Percentiles rank a stretch among this genome's conserved stretches.
phyloP scores from a whole-genome alignment of 768 basidiomycete genomes.

The Tylopilus felleus region DNA sequence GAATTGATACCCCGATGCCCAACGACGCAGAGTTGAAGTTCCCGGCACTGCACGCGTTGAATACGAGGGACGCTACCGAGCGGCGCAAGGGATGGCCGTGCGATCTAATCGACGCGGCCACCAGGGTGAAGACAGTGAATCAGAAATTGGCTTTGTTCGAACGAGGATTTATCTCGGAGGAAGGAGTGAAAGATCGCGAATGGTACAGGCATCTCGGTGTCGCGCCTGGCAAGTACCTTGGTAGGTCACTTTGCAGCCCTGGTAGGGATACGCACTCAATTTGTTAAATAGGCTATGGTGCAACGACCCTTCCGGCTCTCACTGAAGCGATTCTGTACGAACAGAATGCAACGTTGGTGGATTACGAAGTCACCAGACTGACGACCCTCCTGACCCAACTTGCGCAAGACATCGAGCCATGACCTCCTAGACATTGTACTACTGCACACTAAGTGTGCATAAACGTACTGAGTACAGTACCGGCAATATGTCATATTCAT shows the following conservation, averaged over 20 bases:
- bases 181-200: conserved; percentile 73
- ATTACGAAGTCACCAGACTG: conserved; percentile 59
- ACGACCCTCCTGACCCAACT: conserved; percentile 51
- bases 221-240: conserved; percentile 83
- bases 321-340: conserved; percentile 76
- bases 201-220: conserved; percentile 88
- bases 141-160: conserved; percentile 70
- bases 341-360: conserved; percentile 55
- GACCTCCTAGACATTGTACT: not conserved
- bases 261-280: not conserved
- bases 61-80: not conserved
- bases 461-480: too few species aligned
- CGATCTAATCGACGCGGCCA: conserved; percentile 54
- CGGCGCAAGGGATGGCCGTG: conserved; percentile 31
- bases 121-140: conserved; percentile 58
- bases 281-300: conserved; percentile 61
- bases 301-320: conserved; percentile 78
- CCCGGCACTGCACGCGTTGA: conserved; percentile 2
- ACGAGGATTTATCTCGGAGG: conserved; percentile 74
- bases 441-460: too few species aligned
- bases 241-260: conserved; percentile 36
- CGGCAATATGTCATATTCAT: too few species aligned
- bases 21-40: conserved; percentile 1
- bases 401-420: conserved; percentile 32
- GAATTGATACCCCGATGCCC: not conserved